Evolutionary conservation across 768 basidiomycete species (phyloP).

Genomic region (Trametes maxima): DNA sequence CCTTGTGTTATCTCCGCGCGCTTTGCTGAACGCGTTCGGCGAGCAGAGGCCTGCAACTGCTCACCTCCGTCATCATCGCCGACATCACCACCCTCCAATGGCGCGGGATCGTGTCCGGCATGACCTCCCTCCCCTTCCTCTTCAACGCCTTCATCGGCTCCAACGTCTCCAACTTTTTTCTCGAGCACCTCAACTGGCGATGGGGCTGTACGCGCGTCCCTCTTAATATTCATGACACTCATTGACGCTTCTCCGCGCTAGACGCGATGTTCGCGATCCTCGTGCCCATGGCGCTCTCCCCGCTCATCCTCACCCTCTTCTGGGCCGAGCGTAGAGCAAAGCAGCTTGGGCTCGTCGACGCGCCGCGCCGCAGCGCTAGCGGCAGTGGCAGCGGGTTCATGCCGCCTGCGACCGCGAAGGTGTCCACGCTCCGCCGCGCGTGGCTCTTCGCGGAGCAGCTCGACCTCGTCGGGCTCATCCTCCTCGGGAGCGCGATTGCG

Average conservation of each 20-base stretch:
- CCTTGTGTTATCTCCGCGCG: slow-evolving; percentile 21
- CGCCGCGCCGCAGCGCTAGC: slow-evolving; percentile 3
- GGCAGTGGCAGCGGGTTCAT: not conserved
- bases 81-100: slow-evolving; percentile 35
- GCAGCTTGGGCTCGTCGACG: slow-evolving; percentile 26
- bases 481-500: slow-evolving; percentile 33
- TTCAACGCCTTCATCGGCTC: slow-evolving; percentile 65
- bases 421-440: slow-evolving; percentile 36
- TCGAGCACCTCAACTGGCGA: slow-evolving; percentile 55
- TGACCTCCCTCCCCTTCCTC: slow-evolving; percentile 54
- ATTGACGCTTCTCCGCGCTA: not conserved
- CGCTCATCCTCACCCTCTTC: slow-evolving; percentile 29
- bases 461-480: slow-evolving; percentile 33
- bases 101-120: slow-evolving; percentile 43
- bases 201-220: slow-evolving; percentile 55
- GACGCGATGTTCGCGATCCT: slow-evolving; percentile 38
- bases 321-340: slow-evolving; percentile 32
- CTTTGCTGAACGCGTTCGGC: slow-evolving; percentile 11
- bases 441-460: slow-evolving; percentile 33
- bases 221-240: slow-evolving; percentile 30
- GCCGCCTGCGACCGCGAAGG: not conserved
- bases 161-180: slow-evolving; percentile 50
- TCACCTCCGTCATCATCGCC: slow-evolving; percentile 47
- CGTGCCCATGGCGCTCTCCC: slow-evolving; percentile 26
- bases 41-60: slow-evolving; percentile 58